Base-by-base conservation (phyloP, 768 basidiomycete species). In the Auriscalpium orientale region DNA sequence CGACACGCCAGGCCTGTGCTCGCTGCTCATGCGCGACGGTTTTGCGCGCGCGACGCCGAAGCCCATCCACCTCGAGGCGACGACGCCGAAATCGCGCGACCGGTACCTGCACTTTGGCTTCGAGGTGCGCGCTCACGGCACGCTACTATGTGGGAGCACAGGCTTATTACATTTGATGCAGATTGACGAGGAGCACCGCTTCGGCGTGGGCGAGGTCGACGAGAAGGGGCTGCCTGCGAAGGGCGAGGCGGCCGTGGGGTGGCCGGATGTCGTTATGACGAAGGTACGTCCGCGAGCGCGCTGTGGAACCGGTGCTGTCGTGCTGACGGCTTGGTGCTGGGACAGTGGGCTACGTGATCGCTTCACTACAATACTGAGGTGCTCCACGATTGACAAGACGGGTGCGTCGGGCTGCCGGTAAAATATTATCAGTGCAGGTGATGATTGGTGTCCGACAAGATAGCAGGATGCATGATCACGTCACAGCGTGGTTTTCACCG, bases 71-170 rank as follows among this genome's bases (percentile, higher is more conserved):
- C 47, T 64, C 22, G 61, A 65, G 40, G 57, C 64, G 9, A 57
- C 60, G 34, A 60, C 63, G 22, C 38, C 56, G 2, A 51, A 40
- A n/a, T 56, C 58, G 13, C 54, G 61, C n/a, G 61, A 62, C 21
- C 59, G 64, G 12, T 64, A 64, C 51, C 35, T 47, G 10, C 66
- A 59, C 34, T 53, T 54, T 21, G 66, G 64, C 3, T 67, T 67
- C 48, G 58, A 64, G 58, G 60, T 63, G 33, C 8, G 9, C 20
- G 21, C 46, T 36, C 48, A 8, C 8, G 21, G 11, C n/a, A 11
- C 7, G 18, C 15, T n/a, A n/a, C n/a, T n/a, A 18, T 28, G 28
- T 4, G 28, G 28, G 4, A 28, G 28, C 52, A 11, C 20, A 9
- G 18, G 33, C 47, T 45, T 36, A 13, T 13, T n/a, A 16, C 22